These are phyloP conservation scores for Scheffersomyces stambukii DNA, from an alignment of 1,139 yeast genomes.

Conservation along the genomic window DNA sequence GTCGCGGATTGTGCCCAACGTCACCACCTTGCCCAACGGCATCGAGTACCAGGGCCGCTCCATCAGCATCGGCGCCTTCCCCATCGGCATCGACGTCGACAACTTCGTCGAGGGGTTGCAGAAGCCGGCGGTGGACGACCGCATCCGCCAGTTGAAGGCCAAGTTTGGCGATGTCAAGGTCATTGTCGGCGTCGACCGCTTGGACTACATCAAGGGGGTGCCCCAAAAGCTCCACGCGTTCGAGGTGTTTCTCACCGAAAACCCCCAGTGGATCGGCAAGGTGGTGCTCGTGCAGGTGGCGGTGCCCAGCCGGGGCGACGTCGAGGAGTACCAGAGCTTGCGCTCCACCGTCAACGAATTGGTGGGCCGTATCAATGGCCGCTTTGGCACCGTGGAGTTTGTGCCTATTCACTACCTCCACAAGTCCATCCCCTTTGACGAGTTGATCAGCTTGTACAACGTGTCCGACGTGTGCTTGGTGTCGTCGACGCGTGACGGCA, in stretches of 20 bases:
- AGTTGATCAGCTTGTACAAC: slow-evolving; percentile 81
- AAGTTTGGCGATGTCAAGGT: slow-evolving; percentile 71
- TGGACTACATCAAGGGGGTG: slow-evolving; percentile 95
- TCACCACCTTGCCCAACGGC: slow-evolving; percentile 87
- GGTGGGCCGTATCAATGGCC: slow-evolving; percentile 95
- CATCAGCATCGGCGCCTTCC: slow-evolving; percentile 92
- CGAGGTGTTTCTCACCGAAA: slow-evolving; percentile 84
- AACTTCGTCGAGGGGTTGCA: slow-evolving; percentile 79
- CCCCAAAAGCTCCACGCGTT: slow-evolving; percentile 96
- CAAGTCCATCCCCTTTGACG: slow-evolving; percentile 85
- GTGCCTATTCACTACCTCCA: slow-evolving; percentile 97
- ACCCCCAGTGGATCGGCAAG: slow-evolving; percentile 98
- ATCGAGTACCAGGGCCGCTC: slow-evolving; percentile 73
- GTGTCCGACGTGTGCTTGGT: slow-evolving; percentile 89
- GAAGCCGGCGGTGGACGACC: slow-evolving; percentile 54
- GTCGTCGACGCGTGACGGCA: slow-evolving; percentile 94
- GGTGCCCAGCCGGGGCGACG: slow-evolving; percentile 97
- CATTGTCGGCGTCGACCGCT: slow-evolving; percentile 92
- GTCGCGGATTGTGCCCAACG: slow-evolving; percentile 70
- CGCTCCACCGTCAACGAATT: slow-evolving; percentile 93
- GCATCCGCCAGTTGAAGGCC: slow-evolving; percentile 59
- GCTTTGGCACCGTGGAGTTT: slow-evolving; percentile 94
- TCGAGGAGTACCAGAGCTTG: slow-evolving; percentile 92
- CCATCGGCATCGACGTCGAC: slow-evolving; percentile 96
- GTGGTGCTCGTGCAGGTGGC: slow-evolving; percentile 96